phyloP scores from a whole-genome alignment of 116 monocot species.

The Posidonia oceanica region DNA sequence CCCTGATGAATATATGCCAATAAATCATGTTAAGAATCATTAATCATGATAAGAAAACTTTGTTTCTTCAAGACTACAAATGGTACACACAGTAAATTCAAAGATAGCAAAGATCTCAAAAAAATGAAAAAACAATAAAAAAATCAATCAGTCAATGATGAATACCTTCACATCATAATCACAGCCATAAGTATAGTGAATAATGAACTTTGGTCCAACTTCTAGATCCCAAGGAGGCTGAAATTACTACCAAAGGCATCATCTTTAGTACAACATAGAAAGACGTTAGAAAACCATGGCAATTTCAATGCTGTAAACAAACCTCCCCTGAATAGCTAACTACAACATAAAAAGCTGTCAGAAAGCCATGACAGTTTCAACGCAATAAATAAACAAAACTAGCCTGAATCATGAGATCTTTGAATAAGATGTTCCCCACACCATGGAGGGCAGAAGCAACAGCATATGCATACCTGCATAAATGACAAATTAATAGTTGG shows the following conservation, averaged over 20 bases:
- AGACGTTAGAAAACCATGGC: background rate
- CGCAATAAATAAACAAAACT: background rate
- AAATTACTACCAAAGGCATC: background rate
- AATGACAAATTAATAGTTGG: background rate
- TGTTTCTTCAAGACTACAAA: no score
- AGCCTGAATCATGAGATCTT: conserved; percentile 22
- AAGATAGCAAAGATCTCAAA: no score
- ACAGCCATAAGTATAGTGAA: conserved; percentile 98
- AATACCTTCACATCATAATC: conserved; percentile 75
- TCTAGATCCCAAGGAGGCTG: conserved; percentile 95
- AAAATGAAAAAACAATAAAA: background rate
- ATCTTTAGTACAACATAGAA: background rate
- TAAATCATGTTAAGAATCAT: background rate
- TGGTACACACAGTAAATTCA: no score
- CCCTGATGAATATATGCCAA: conserved; percentile 28
- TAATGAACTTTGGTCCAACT: conserved; percentile 60
- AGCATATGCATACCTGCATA: conserved; percentile 84
- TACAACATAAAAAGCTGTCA: background rate
- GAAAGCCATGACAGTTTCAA: background rate
- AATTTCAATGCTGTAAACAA: background rate
- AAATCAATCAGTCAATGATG: background rate
- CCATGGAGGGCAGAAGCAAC: conserved; percentile 82
- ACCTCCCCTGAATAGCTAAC: conserved; percentile 12
- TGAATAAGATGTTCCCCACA: conserved; percentile 44
- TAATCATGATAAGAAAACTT: background rate